These are phyloP conservation scores for Pythium grandisporangium DNA, from an alignment of 352 stramenopile genomes.

Conservation along the genomic window DNA sequence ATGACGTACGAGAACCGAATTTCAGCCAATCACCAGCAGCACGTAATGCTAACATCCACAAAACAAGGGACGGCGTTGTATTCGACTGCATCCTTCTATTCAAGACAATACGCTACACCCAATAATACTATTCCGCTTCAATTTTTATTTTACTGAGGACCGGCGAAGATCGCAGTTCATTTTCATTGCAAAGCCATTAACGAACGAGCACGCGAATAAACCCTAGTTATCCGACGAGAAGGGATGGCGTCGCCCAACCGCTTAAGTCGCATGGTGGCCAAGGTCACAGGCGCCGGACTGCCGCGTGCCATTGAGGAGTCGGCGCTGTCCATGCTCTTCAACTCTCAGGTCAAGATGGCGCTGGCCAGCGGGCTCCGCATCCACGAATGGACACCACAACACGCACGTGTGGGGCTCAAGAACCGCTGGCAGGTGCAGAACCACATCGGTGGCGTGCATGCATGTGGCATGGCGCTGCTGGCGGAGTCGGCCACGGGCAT, in stretches of 20 bases:
- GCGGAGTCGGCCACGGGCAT: constrained; percentile 79
- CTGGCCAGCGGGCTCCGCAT: constrained; percentile 68
- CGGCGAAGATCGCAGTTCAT: no score
- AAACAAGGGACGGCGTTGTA: no score
- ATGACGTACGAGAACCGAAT: no score
- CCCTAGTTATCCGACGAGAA: not conserved
- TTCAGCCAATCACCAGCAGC: no score
- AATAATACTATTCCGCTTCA: no score
- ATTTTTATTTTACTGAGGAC: no score
- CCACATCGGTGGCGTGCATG: constrained; percentile 83
- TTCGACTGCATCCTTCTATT: no score
- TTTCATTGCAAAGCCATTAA: no score
- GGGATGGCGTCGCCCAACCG: constrained; percentile 30
- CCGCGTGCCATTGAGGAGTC: constrained; percentile 24
- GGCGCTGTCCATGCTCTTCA: constrained; percentile 71
- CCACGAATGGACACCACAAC: constrained; percentile 34
- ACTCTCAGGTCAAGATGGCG: constrained; percentile 80
- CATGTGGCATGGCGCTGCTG: constrained; percentile 79
- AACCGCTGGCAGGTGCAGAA: constrained; percentile 80
- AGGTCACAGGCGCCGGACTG: constrained; percentile 34
- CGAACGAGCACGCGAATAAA: not conserved
- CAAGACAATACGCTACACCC: no score
- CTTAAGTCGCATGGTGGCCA: constrained; percentile 41
- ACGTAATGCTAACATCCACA: no score
- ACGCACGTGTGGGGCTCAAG: constrained; percentile 47